Evolutionary conservation across 1,284 basidiomycete species (phyloP).

Genomic region (Rhodotorula sp.): DNA sequence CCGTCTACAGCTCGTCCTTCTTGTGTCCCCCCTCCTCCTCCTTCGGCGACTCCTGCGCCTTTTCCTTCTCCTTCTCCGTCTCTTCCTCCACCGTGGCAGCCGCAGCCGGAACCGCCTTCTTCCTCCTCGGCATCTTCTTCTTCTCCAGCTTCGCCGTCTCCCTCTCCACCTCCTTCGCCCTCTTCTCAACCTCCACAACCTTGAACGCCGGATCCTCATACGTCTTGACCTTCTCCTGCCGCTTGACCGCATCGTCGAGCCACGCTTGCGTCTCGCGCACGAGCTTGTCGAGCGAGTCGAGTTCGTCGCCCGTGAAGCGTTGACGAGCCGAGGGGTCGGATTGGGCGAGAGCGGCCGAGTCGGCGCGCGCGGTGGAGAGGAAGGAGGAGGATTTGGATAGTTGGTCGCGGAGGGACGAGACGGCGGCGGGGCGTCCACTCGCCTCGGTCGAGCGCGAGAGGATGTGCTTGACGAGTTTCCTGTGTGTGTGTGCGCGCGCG

Average conservation of each 20-base stretch:
- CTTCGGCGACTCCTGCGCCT: not conserved
- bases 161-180: constrained; percentile 73
- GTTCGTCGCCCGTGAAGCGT: constrained; percentile 75
- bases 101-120: constrained; percentile 8
- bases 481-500: constrained; percentile 46
- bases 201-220: constrained; percentile 78
- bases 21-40: constrained; percentile 6
- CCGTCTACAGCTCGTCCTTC: constrained; percentile 28
- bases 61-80: too few relatives aligned
- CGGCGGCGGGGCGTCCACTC: constrained; percentile 63
- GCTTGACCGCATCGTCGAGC: constrained; percentile 73
- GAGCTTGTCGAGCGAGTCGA: constrained; percentile 68
- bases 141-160: constrained; percentile 53
- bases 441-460: constrained; percentile 82
- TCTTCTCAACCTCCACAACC: constrained; percentile 74
- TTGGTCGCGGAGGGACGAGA: constrained; percentile 65
- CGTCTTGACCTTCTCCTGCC: constrained; percentile 68
- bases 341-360: constrained; percentile 51
- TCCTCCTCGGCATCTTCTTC: constrained; percentile 38
- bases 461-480: constrained; percentile 75
- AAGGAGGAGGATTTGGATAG: constrained; percentile 65
- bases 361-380: constrained; percentile 71
- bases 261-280: constrained; percentile 75
- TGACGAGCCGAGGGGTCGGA: constrained; percentile 48
- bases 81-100: constrained; percentile 3